These are phyloP conservation scores for Tylopilus intermedius DNA, from an alignment of 768 basidiomycete genomes.

Conservation along the genomic window DNA sequence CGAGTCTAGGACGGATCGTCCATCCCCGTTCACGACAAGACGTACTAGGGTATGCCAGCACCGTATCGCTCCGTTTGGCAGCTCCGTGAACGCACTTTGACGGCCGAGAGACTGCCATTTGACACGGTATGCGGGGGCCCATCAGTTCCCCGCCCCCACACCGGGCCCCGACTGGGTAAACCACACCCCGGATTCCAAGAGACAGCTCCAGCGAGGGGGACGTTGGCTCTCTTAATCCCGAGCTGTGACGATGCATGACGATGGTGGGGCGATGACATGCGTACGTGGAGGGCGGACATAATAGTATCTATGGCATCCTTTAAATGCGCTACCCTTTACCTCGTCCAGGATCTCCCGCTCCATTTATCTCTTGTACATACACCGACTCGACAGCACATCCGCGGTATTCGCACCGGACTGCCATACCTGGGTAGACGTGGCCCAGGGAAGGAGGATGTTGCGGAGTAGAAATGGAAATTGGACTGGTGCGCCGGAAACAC, in stretches of 20 bases:
- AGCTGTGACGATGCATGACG: too few relatives aligned
- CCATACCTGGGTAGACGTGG: conserved; percentile 9
- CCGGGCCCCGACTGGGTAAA: background rate
- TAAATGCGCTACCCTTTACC: background rate
- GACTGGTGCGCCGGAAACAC: background rate
- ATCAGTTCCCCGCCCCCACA: background rate
- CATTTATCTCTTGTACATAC: background rate
- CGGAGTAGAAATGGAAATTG: conserved; percentile 10
- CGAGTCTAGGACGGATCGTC: background rate
- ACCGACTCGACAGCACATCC: background rate
- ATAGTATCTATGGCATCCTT: background rate
- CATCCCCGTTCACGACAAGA: background rate
- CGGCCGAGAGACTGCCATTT: background rate
- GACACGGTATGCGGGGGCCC: background rate
- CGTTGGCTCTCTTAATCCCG: background rate
- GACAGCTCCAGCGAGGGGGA: background rate
- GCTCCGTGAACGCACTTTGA: background rate
- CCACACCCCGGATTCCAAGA: background rate
- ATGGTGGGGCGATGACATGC: background rate
- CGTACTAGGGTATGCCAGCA: background rate
- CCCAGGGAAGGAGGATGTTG: background rate
- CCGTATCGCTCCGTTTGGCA: background rate
- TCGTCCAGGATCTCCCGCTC: background rate
- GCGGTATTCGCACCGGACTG: conserved; percentile 4
- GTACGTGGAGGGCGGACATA: too few relatives aligned